A percentile compares a stretch with the other conserved stretches of the same genome.
Evolutionary conservation across 192 early-diverging fungal species (phyloP).

Genomic region (Podochytrium sp.): DNA sequence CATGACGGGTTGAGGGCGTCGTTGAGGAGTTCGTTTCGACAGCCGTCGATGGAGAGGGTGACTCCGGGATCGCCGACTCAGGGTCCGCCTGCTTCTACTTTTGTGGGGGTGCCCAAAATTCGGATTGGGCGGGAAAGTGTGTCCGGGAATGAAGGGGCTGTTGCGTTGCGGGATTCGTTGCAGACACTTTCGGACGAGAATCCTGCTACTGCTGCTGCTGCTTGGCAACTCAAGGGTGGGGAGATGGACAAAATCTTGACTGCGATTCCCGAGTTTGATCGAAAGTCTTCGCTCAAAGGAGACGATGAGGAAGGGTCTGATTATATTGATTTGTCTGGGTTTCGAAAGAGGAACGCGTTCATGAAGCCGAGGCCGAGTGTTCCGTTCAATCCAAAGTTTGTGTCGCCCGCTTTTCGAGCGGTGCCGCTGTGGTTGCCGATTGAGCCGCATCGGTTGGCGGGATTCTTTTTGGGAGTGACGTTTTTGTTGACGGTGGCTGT

Average conservation of each 20-base stretch:
- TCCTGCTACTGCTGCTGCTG: too few relatives aligned
- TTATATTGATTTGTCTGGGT: background rate
- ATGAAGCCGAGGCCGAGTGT: background rate
- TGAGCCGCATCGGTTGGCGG: background rate
- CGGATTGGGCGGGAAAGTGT: background rate
- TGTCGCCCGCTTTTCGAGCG: conserved; percentile 4
- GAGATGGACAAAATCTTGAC: too few relatives aligned
- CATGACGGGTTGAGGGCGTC: too few relatives aligned
- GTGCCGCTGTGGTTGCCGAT: conserved; percentile 12
- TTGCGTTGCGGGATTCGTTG: background rate
- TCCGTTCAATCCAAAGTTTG: background rate
- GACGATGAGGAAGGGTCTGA: background rate
- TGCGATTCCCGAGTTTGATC: too few relatives aligned
- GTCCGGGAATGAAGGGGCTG: too few relatives aligned
- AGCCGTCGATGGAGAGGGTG: too few relatives aligned
- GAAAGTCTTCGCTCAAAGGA: too few relatives aligned
- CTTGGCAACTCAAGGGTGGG: too few relatives aligned
- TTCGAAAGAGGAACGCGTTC: background rate
- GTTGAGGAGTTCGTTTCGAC: too few relatives aligned
- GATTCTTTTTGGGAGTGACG: background rate
- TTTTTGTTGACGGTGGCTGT: background rate
- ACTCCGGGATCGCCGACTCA: too few relatives aligned
- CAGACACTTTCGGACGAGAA: background rate
- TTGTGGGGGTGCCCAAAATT: background rate
- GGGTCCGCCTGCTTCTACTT: too few relatives aligned